These are phyloP conservation scores for Globisporangium carolinianum DNA, from an alignment of 352 stramenopile species.

Conservation along the genomic window DNA sequence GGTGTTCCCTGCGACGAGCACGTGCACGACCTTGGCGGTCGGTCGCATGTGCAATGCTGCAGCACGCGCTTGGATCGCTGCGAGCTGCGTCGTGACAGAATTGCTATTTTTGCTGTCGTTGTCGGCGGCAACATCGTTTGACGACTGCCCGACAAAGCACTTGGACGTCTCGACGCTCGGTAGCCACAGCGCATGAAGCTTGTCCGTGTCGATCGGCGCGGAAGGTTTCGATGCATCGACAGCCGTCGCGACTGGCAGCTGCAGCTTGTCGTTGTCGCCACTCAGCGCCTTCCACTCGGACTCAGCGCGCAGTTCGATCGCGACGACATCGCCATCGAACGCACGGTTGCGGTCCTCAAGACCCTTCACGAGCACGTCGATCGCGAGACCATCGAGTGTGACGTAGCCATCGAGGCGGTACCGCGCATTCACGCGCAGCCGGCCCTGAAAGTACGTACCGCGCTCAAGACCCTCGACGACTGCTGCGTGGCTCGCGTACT, in stretches of 20 bases:
- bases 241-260: slow-evolving; percentile 5
- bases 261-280: slow-evolving; percentile 13
- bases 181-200: slow-evolving; percentile 39
- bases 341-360: slow-evolving; percentile 67
- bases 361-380: slow-evolving; percentile 72
- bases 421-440: slow-evolving; percentile 66
- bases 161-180: slow-evolving; percentile 29
- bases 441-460: slow-evolving; percentile 43
- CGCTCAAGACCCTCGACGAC: slow-evolving; percentile 28
- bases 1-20: slow-evolving; percentile 50
- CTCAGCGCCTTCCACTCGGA: slow-evolving; percentile 49
- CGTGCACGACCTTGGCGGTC: slow-evolving; percentile 60
- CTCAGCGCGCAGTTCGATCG: slow-evolving; percentile 43
- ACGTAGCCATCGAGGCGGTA: slow-evolving; percentile 76
- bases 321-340: slow-evolving; percentile 78
- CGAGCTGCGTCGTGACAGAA: slow-evolving; percentile 20
- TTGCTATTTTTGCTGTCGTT: neutral
- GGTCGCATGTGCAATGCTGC: slow-evolving; percentile 30
- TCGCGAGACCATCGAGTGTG: slow-evolving; percentile 59
- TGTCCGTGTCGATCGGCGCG: slow-evolving; percentile 24
- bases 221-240: neutral
- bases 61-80: slow-evolving; percentile 24
- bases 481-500: slow-evolving; percentile 30
- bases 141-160: slow-evolving; percentile 19
- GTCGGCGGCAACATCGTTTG: neutral